Percentiles rank a stretch among this genome's conserved stretches.
Evolutionary conservation across 2,329 filamentous ascomycete species (phyloP).

Genomic region (Ramularia collo-cygni): DNA sequence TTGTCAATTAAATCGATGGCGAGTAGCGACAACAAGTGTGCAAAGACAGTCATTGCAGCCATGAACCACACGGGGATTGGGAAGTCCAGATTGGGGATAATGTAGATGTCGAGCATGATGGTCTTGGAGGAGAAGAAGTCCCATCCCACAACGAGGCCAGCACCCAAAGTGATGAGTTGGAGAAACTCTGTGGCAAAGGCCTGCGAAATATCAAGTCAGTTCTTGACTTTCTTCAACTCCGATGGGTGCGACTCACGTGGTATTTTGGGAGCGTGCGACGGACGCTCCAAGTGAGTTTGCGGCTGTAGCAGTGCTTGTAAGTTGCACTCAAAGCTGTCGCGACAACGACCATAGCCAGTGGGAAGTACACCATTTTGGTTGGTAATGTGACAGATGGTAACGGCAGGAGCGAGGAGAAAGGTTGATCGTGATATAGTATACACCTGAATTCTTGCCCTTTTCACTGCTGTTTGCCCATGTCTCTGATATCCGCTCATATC

Average conservation of each 20-base stretch:
- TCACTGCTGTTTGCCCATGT: no score
- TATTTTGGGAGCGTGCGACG: background rate
- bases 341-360: slow-evolving; percentile 1
- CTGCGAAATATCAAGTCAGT: background rate
- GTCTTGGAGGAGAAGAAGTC: background rate
- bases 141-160: background rate
- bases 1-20: slow-evolving; percentile 13
- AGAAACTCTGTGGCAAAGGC: slow-evolving; percentile 11
- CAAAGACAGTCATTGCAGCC: background rate
- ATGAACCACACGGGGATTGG: slow-evolving; percentile 3
- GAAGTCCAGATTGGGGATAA: background rate
- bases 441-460: no score
- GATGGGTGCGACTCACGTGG: slow-evolving; percentile 1
- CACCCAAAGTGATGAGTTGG: slow-evolving; percentile 5
- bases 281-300: background rate
- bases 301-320: slow-evolving; percentile 3
- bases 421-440: no score
- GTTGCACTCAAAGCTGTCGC: slow-evolving; percentile 5
- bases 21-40: slow-evolving; percentile 3
- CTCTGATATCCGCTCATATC: no score
- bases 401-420: no score
- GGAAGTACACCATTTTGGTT: no score
- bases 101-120: background rate
- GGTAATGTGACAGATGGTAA: no score
- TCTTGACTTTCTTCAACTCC: no score